Evolutionary conservation across 495 filamentous ascomycete species (phyloP).

Genomic region (Hypoxylon cercidicola): DNA sequence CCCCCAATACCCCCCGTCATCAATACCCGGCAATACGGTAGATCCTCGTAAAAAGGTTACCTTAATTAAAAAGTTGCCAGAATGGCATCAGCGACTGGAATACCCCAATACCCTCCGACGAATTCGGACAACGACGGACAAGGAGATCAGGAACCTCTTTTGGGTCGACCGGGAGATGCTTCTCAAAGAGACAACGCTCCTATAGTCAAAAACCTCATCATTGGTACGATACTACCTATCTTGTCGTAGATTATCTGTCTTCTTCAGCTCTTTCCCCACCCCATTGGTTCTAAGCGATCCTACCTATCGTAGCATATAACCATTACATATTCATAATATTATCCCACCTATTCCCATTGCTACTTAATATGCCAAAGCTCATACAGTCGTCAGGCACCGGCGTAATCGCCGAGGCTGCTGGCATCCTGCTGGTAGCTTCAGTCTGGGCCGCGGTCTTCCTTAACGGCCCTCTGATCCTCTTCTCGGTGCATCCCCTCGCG

Average conservation of each 20-base stretch:
- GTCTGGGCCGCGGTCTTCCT: slow-evolving; percentile 80
- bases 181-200: slow-evolving; percentile 70
- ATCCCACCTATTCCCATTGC: slow-evolving; percentile 4
- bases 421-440: slow-evolving; percentile 70
- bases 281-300: neutral
- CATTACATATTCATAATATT: neutral
- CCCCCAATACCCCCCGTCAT: slow-evolving; percentile 1
- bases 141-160: slow-evolving; percentile 78
- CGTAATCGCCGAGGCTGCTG: slow-evolving; percentile 50
- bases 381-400: slow-evolving; percentile 60
- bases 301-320: slow-evolving; percentile 9
- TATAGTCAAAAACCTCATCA: slow-evolving; percentile 76
- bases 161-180: slow-evolving; percentile 78
- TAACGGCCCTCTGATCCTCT: slow-evolving; percentile 70
- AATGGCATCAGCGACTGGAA: slow-evolving; percentile 68
- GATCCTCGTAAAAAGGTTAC: slow-evolving; percentile 21
- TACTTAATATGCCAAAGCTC: slow-evolving; percentile 50
- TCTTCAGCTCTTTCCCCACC: neutral
- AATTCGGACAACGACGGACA: slow-evolving; percentile 41
- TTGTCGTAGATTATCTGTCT: slow-evolving; percentile 13
- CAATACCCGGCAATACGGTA: slow-evolving; percentile 11
- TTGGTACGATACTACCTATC: slow-evolving; percentile 64
- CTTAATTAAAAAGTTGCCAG: slow-evolving; percentile 35
- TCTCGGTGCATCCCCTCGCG: slow-evolving; percentile 88
- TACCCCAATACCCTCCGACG: slow-evolving; percentile 54